These are phyloP conservation scores for Trichoderma brevicompactum DNA, from an alignment of 2,329 filamentous ascomycete genomes.

Conservation along the genomic window DNA sequence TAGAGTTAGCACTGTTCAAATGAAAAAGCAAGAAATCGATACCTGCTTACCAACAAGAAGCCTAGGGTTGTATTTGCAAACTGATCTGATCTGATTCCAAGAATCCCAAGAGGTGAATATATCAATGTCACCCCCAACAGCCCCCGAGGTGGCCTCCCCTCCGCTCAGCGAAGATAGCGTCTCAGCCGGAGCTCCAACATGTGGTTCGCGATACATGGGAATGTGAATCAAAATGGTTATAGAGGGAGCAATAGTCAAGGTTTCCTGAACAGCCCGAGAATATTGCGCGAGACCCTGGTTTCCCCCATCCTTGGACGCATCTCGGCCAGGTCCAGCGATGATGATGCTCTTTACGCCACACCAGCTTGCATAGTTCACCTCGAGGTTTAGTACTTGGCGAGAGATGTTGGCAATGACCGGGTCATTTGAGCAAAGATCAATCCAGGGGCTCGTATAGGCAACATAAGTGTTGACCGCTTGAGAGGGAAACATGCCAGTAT, in stretches of 20 bases:
- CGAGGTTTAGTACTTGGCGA: constrained; percentile 84
- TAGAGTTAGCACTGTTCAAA: background rate
- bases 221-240: constrained; percentile 80
- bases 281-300: constrained; percentile 70
- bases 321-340: constrained; percentile 74
- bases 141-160: constrained; percentile 39
- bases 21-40: background rate
- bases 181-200: constrained; percentile 56
- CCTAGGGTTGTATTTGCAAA: constrained; percentile 82
- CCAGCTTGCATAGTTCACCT: constrained; percentile 94
- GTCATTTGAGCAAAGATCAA: constrained; percentile 83
- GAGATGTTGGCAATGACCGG: constrained; percentile 85
- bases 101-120: constrained; percentile 86
- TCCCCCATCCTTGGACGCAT: constrained; percentile 57
- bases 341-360: constrained; percentile 86
- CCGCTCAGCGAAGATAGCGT: constrained; percentile 54
- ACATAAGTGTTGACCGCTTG: constrained; percentile 73
- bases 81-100: constrained; percentile 84
- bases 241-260: constrained; percentile 73
- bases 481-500: constrained; percentile 74
- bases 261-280: constrained; percentile 81
- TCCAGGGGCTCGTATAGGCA: constrained; percentile 86
- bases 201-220: constrained; percentile 78
- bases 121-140: constrained; percentile 59
- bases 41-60: constrained; percentile 77